Conservation (phyloP, 768 basidiomycete genomes). For the Psilocybe cubensis region DNA sequence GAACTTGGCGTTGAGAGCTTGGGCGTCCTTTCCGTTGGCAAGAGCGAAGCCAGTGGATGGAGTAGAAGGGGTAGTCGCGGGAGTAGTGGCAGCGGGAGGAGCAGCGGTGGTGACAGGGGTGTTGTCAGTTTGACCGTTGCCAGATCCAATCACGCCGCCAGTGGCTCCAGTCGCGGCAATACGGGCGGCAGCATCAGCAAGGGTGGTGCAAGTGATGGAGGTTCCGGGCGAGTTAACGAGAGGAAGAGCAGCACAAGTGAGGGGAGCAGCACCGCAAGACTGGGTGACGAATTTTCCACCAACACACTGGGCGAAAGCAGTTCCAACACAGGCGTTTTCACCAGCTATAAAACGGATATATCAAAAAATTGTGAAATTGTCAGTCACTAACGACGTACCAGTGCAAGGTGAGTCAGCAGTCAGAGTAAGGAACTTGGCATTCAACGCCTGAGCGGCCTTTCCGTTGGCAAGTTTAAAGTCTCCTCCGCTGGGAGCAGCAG, state of each 20-base stretch:
- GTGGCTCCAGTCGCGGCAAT: conserved; percentile 43
- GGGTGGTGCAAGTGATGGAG: conserved; percentile 51
- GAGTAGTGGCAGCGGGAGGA: conserved; percentile 15
- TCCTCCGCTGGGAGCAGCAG: conserved; percentile 19
- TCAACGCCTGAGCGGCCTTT: conserved; percentile 50
- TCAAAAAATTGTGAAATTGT: not conserved
- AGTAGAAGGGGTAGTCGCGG: conserved; percentile 17
- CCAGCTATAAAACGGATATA: conserved; percentile 10
- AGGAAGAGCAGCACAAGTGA: conserved; percentile 51
- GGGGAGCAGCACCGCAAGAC: conserved; percentile 33
- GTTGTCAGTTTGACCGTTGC: not conserved
- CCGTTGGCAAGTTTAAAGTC: conserved; percentile 48
- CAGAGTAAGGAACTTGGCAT: conserved; percentile 55
- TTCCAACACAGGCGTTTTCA: conserved; percentile 45
- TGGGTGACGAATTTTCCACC: conserved; percentile 42
- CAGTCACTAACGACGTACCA: conserved; percentile 15
- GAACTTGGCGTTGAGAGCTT: conserved; percentile 57
- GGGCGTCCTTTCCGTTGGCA: conserved; percentile 52
- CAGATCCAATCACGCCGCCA: conserved; percentile 43
- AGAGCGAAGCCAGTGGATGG: conserved; percentile 9
- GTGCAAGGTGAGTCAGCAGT: conserved; percentile 49
- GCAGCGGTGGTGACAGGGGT: conserved; percentile 16
- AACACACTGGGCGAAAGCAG: conserved; percentile 53
- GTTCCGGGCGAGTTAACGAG: conserved; percentile 56
- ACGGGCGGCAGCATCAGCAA: conserved; percentile 43